A percentile compares a stretch with the other conserved stretches of the same genome.
Conservation (phyloP, 1,139 yeast species). For the Zygotorulaspora mrakii region DNA sequence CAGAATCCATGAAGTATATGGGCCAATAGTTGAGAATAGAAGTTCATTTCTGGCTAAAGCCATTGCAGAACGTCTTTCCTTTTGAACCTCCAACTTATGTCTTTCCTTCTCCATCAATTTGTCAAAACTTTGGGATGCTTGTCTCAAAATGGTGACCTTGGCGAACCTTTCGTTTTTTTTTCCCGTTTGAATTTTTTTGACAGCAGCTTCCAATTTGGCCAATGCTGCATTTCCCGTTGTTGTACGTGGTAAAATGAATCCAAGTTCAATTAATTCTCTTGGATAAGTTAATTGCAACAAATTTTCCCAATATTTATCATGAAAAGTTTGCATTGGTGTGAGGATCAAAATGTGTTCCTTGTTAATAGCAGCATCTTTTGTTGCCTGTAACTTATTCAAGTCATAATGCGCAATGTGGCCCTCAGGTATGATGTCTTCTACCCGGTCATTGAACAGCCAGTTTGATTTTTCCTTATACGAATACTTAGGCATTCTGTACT, state of each 20-base stretch:
- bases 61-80: conserved; percentile 84
- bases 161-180: conserved; percentile 60
- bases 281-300: conserved; percentile 73
- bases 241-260: conserved; percentile 84
- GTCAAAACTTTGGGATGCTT: conserved; percentile 73
- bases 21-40: conserved; percentile 82
- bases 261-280: conserved; percentile 76
- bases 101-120: conserved; percentile 76
- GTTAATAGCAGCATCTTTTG: conserved; percentile 65
- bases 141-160: conserved; percentile 82
- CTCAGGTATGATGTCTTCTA: conserved; percentile 52
- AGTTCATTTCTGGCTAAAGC: conserved; percentile 90
- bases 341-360: conserved; percentile 77
- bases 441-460: conserved; percentile 47
- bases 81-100: conserved; percentile 73
- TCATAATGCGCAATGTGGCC: conserved; percentile 83
- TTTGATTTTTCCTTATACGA: conserved; percentile 46
- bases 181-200: conserved; percentile 62
- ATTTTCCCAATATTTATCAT: conserved; percentile 84
- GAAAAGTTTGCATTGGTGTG: conserved; percentile 85
- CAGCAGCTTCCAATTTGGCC: conserved; percentile 63
- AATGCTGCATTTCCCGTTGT: conserved; percentile 77
- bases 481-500: conserved; percentile 42
- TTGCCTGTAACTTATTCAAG: conserved; percentile 68
- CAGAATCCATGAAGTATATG: conserved; percentile 87